phyloP scores from a whole-genome alignment of 768 basidiomycete genomes.

The Lyophyllum decastes region DNA sequence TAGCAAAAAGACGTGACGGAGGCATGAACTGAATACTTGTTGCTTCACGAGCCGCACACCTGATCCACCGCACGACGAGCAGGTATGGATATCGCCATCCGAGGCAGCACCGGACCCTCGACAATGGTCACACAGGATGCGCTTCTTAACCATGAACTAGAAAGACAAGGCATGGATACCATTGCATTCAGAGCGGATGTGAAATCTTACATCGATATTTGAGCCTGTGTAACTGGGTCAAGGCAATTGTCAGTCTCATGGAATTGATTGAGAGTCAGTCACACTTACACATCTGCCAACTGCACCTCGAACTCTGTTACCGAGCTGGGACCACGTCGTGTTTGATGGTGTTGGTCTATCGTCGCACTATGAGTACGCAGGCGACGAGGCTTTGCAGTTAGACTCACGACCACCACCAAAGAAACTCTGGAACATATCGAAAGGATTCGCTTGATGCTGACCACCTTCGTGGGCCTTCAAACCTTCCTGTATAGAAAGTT shows the following conservation, averaged over 20 bases:
- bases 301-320: conserved; percentile 84
- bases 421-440: conserved; percentile 93
- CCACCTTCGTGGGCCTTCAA: conserved; percentile 89
- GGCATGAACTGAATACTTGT: conserved; percentile 44
- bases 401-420: conserved; percentile 82
- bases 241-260: conserved; percentile 10
- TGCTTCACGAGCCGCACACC: conserved; percentile 87
- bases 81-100: conserved; percentile 85
- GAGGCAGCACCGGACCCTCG: conserved; percentile 94
- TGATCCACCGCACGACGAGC: conserved; percentile 78
- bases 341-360: conserved; percentile 58
- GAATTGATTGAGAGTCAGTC: background rate
- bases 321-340: conserved; percentile 73
- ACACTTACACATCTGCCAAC: conserved; percentile 76
- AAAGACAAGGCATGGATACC: background rate
- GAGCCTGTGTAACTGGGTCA: conserved; percentile 74
- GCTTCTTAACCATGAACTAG: conserved; percentile 91
- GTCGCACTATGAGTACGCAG: background rate
- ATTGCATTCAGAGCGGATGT: conserved; percentile 18
- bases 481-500: conserved; percentile 62
- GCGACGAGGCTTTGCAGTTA: background rate
- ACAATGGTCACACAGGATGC: conserved; percentile 94
- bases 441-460: conserved; percentile 82
- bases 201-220: conserved; percentile 70
- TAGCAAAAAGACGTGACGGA: background rate